Evolutionary conservation across 2,329 filamentous ascomycete species (phyloP), one percentile per base, ranked within the genome.

Genomic region (Phyllosticta capitalensis): DNA sequence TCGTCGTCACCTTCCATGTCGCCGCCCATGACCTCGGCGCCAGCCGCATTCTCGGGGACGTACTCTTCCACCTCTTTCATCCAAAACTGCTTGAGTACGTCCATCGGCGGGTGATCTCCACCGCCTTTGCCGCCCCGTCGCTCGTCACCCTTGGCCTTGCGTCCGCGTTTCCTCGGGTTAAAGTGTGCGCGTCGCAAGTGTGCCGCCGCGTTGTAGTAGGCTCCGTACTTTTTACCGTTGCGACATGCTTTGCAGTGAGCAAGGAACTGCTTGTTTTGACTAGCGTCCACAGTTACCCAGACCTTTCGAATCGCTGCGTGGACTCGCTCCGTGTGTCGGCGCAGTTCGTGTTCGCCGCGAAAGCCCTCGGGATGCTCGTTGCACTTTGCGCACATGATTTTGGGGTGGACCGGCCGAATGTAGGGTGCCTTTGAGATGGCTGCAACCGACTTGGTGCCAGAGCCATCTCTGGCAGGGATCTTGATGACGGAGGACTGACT

Each of bases 141-240:
- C 71, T 84, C 80, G 62, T 80, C 81, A 60, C 81, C 79, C 67
- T 82, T 83, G 53, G 79, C 79, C 65, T 76, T 76, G 54, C 81
- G 74, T 9, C 82, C 83, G 21, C 81, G 76, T 69, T 83, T 81
- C 65, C 81, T 80, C 1, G 83, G 86, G 68, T 88, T 89, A 79
- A 96, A 97, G 71, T 97, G 92, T 0, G 88, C 87, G 55, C 92
- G 85, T 50, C 92, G 83, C 9, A 97, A 81, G 70, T 97, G 92
- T 0, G 91, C 92, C 0, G 91, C 91, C 0, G 92, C 92, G 67
- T 97, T 97, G 75, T 97, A 96, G 75, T 96, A 94, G 17, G 89
- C 89, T 3, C 88, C 88, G 66, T 97, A 97, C 61, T 83, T 81
- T 77, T 96, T 96, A 59, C 81, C 76, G 52, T 81, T 81, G 54